A percentile compares a stretch with the other conserved stretches of the same genome.
Evolutionary conservation across 768 basidiomycete species (phyloP).

Genomic region (Kwoniella sp.): DNA sequence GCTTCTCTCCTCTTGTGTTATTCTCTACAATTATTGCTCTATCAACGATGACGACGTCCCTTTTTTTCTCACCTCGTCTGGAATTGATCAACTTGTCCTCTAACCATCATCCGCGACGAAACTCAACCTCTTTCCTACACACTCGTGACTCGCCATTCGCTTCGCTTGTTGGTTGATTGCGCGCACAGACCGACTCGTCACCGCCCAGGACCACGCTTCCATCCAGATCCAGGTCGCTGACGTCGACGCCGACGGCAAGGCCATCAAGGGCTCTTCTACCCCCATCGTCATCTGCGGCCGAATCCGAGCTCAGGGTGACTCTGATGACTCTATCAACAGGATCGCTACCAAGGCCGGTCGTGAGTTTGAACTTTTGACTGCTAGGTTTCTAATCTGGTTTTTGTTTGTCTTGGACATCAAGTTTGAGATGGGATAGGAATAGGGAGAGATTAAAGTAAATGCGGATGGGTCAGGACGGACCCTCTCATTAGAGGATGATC

Average conservation of each 20-base stretch:
- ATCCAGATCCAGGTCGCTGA: slow-evolving; percentile 95
- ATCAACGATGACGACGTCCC: too few species aligned
- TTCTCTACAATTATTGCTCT: too few species aligned
- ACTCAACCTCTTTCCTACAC: slow-evolving; percentile 1
- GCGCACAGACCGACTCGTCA: slow-evolving; percentile 88
- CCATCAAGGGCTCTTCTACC: slow-evolving; percentile 60
- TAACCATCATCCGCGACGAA: background rate
- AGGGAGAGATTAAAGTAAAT: too few species aligned
- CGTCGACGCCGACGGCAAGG: slow-evolving; percentile 76
- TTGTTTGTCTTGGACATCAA: background rate
- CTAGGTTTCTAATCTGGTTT: slow-evolving; percentile 41
- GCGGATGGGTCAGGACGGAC: background rate
- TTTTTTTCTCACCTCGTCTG: too few species aligned
- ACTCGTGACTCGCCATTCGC: background rate
- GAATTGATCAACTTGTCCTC: too few species aligned
- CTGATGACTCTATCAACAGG: slow-evolving; percentile 94
- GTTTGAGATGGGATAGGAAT: too few species aligned
- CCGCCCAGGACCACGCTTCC: slow-evolving; percentile 97
- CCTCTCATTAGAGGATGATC: too few species aligned
- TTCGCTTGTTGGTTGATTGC: background rate
- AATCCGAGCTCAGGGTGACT: slow-evolving; percentile 91
- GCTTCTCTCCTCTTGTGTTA: too few species aligned
- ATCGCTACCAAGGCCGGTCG: slow-evolving; percentile 91
- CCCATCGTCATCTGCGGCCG: slow-evolving; percentile 93
- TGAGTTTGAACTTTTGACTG: too few species aligned